These are phyloP conservation scores for Termitomyces sp. DNA, from an alignment of 768 basidiomycete species.

Conservation along the genomic window DNA sequence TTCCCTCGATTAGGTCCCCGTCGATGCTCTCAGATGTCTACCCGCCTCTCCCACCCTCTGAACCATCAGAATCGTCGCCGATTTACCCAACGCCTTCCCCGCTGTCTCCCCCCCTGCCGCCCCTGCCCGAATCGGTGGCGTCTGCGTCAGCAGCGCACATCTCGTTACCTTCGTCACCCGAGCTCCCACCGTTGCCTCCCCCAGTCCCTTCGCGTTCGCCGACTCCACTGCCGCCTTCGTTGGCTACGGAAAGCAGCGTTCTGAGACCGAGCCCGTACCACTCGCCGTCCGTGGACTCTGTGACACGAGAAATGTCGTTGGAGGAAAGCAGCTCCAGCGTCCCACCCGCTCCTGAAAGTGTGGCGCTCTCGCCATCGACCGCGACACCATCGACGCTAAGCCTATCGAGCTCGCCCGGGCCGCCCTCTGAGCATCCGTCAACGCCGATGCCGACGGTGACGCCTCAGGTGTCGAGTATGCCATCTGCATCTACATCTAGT, in stretches of 20 bases:
- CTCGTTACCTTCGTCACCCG: slow-evolving; percentile 22
- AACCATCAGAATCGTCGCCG: slow-evolving; percentile 23
- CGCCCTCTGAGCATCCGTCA: slow-evolving; percentile 19
- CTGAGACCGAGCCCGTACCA: slow-evolving; percentile 31
- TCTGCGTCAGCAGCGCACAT: slow-evolving; percentile 15
- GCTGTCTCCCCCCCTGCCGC: background rate
- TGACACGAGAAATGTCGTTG: slow-evolving; percentile 7
- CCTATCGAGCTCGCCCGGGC: slow-evolving; percentile 17
- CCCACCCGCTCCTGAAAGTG: slow-evolving; percentile 7
- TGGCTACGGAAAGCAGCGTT: slow-evolving; percentile 19
- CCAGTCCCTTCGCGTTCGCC: slow-evolving; percentile 14
- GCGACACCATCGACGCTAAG: slow-evolving; percentile 17
- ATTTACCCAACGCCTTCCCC: background rate
- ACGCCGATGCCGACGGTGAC: too few species aligned
- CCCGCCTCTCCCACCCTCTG: slow-evolving; percentile 16
- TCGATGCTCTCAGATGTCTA: slow-evolving; percentile 12
- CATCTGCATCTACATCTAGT: slow-evolving; percentile 15
- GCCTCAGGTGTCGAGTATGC: too few species aligned
- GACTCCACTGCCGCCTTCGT: slow-evolving; percentile 2
- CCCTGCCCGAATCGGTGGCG: background rate
- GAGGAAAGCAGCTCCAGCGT: slow-evolving; percentile 10
- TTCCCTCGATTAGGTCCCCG: slow-evolving; percentile 14
- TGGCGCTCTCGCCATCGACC: slow-evolving; percentile 13
- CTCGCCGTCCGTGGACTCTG: slow-evolving; percentile 16
- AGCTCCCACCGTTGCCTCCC: slow-evolving; percentile 22